Conservation (phyloP, 208 protist genomes). For the Phytomonas sp. region DNA sequence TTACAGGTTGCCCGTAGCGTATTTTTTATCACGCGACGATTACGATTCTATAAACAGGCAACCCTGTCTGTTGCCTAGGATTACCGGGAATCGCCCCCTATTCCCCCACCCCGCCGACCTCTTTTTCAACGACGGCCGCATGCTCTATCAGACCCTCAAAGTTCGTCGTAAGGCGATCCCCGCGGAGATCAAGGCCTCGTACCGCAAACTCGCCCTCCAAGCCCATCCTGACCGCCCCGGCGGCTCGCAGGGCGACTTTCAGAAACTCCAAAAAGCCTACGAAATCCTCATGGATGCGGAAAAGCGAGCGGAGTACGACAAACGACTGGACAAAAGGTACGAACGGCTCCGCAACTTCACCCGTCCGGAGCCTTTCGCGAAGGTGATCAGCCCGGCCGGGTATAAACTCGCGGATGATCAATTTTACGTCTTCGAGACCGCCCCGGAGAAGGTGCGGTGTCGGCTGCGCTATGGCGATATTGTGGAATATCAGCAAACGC, state of each 20-base stretch:
- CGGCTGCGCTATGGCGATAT: constrained; percentile 72
- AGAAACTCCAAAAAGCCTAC: constrained; percentile 91
- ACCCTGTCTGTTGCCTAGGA: too few species aligned
- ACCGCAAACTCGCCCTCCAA: constrained; percentile 61
- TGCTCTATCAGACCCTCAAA: constrained; percentile 69
- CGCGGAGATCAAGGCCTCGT: constrained; percentile 80
- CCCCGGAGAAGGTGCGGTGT: constrained; percentile 44
- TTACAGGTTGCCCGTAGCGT: neutral
- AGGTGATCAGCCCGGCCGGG: constrained; percentile 29
- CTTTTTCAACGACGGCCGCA: too few species aligned
- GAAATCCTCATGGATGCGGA: constrained; percentile 91
- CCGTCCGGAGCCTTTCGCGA: constrained; percentile 32
- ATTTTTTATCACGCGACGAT: neutral
- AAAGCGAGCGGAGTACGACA: constrained; percentile 92
- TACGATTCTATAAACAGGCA: neutral
- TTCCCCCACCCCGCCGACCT: too few species aligned
- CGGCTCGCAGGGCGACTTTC: constrained; percentile 67
- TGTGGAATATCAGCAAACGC: constrained; percentile 38
- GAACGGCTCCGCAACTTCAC: constrained; percentile 45
- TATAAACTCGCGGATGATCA: constrained; percentile 52
- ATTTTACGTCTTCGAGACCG: constrained; percentile 74
- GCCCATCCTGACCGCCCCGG: constrained; percentile 79
- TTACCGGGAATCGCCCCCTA: too few species aligned
- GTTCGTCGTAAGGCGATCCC: constrained; percentile 48
- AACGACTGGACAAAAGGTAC: constrained; percentile 19